Conservation (phyloP, 2,329 filamentous ascomycete genomes). For the Hymenoscyphus albidus region DNA sequence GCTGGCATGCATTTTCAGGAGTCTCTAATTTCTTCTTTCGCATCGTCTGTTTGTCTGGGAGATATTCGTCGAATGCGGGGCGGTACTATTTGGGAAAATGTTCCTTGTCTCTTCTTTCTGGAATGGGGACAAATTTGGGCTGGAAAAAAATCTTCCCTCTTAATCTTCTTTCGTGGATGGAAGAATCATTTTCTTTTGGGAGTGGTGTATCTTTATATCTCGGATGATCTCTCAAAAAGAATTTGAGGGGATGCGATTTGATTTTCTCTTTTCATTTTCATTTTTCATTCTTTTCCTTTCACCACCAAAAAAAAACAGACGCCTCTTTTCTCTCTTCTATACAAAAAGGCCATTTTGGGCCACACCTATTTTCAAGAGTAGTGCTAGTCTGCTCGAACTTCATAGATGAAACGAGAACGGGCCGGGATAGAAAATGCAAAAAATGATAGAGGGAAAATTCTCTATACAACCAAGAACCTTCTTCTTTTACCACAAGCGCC, state of each 20-base stretch:
- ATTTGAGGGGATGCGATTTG: background rate
- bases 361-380: background rate
- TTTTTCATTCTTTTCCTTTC: background rate
- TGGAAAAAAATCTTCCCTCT: background rate
- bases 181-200: background rate
- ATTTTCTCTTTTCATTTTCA: background rate
- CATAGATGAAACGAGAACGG: slow-evolving; percentile 7
- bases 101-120: slow-evolving; percentile 2
- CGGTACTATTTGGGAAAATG: slow-evolving; percentile 5
- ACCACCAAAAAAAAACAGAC: background rate
- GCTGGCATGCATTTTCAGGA: slow-evolving; percentile 11
- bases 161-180: background rate
- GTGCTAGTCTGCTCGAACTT: background rate
- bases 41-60: background rate
- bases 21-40: slow-evolving; percentile 9
- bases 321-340: slow-evolving; percentile 1
- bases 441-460: slow-evolving; percentile 1
- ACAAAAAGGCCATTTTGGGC: slow-evolving; percentile 9
- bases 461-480: background rate
- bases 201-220: too few relatives aligned
- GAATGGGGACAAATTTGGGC: background rate
- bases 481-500: background rate
- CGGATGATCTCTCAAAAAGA: background rate
- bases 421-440: slow-evolving; percentile 9
- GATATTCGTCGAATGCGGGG: background rate